Evolutionary conservation across 2,329 filamentous ascomycete species (phyloP), one percentile per base, ranked within the genome.

Genomic region (Botrytis sinoallii): DNA sequence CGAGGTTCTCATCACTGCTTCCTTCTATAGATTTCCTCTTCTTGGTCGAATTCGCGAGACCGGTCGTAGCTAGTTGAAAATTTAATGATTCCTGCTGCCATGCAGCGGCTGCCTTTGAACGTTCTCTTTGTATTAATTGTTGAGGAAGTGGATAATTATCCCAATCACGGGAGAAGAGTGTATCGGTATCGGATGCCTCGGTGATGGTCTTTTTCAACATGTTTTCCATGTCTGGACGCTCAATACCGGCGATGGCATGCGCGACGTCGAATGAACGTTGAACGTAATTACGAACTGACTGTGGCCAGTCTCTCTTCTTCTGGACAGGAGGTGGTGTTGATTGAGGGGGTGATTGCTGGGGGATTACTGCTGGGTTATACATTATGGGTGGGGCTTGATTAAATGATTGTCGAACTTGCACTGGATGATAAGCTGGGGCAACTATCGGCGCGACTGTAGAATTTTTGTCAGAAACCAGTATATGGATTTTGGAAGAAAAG

Each of bases 141-240:
- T 98, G 95, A 9, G 96, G 96, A 22, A 98, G 85, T 60, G 93
- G 93, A 85, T 97, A 88, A 40, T 85, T 87, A 76, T 92, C 88
- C 96, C 96, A 99, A 84, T 98, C 89, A 81, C 93, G 90, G 40
- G 86, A 87, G 80, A 92, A 86, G 80, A 98, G 88, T 72, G 88
- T 88, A 77, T 91, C 88, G 78, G 85, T 88, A 78, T 95, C 92
- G 77, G 93, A 94, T 76, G 93, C 93, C 72, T 90, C 87, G 75
- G 92, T 93, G 81, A 99, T 98, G 78, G 94, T 92, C 75, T 91
- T 85, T 83, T 95, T 97, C 76, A 99, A 85, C 81, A 94, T 97
- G 75, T 86, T 85, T 82, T 97, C 92, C 86, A 98, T 92, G 73
- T 97, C 94, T 71, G 86, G 79, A 71, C 88, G 88, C 69, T 85